Evolutionary conservation across 352 stramenopile genomes (phyloP).

Genomic region (Globisporangium paddicum): DNA sequence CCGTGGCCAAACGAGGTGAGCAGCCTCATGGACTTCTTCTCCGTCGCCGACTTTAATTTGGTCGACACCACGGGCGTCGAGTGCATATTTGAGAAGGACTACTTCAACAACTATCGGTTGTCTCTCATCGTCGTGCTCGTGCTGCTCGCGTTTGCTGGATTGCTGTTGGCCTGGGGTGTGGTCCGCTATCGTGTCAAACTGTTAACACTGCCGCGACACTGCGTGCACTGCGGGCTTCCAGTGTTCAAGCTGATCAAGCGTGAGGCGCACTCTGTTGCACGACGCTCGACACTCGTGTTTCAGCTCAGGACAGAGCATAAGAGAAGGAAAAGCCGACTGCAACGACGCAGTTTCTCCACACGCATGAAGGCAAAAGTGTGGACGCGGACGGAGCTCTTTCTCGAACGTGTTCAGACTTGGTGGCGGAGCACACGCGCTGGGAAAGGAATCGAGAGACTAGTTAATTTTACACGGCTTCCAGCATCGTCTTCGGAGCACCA

Average conservation of each 20-base stretch:
- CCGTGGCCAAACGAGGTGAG: conserved; percentile 58
- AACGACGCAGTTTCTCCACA: conserved; percentile 15
- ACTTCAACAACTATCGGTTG: conserved; percentile 60
- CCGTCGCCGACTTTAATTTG: conserved; percentile 62
- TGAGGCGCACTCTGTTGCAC: conserved; percentile 22
- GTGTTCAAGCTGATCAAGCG: conserved; percentile 42
- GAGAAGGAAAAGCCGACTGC: conserved; percentile 2
- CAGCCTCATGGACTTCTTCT: conserved; percentile 60
- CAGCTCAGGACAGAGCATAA: conserved; percentile 41
- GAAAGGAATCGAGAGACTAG: conserved; percentile 19
- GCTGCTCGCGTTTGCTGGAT: conserved; percentile 24
- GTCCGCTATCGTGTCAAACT: conserved; percentile 55
- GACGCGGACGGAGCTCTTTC: conserved; percentile 3
- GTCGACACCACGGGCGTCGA: conserved; percentile 61
- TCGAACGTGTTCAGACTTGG: conserved; percentile 13
- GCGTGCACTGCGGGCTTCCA: conserved; percentile 47
- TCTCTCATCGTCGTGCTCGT: conserved; percentile 36
- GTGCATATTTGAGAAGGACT: conserved; percentile 58
- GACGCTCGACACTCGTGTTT: conserved; percentile 31
- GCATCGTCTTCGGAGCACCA: conserved; percentile 41
- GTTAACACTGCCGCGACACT: conserved; percentile 48
- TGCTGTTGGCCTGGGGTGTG: conserved; percentile 47
- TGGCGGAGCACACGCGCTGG: conserved; percentile 18
- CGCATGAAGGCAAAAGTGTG: conserved; percentile 25
- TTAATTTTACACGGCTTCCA: conserved; percentile 28